Evolutionary conservation across 225 moss, liverwort and hornwort species (phyloP).

Genomic region (Physcomitrium patens): DNA sequence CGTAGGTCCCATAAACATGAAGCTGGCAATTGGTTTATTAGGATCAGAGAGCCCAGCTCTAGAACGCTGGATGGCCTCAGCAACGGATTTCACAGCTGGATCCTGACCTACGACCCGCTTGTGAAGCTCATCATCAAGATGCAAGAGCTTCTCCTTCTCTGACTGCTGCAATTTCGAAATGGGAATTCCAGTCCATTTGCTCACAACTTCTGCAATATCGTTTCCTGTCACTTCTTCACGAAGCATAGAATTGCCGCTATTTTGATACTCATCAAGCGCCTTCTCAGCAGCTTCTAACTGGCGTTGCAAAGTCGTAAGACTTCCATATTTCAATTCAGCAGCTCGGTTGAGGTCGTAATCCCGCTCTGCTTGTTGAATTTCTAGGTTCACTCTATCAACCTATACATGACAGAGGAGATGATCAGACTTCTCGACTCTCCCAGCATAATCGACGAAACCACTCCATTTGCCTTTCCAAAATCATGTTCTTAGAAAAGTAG

Average conservation of each 20-base stretch:
- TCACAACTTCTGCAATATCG: conserved; percentile 31
- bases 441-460: neutral
- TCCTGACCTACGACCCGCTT: conserved; percentile 35
- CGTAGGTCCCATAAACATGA: conserved; percentile 40
- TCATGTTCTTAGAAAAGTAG: no score
- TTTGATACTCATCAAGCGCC: conserved; percentile 48
- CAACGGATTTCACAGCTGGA: conserved; percentile 33
- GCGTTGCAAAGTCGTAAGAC: conserved; percentile 27
- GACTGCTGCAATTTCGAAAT: conserved; percentile 24
- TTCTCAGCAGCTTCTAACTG: conserved; percentile 56
- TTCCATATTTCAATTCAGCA: conserved; percentile 14
- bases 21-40: conserved; percentile 31
- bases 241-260: conserved; percentile 52
- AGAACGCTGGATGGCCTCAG: conserved; percentile 42
- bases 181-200: conserved; percentile 34
- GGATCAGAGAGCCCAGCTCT: conserved; percentile 47
- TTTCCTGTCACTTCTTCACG: conserved; percentile 46
- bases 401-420: conserved; percentile 20
- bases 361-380: conserved; percentile 76
- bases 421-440: neutral
- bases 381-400: conserved; percentile 70
- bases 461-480: neutral
- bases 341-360: conserved; percentile 56
- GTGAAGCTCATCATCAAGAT: conserved; percentile 31
- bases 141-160: conserved; percentile 26